A percentile compares a stretch with the other conserved stretches of the same genome.
Evolutionary conservation across 768 basidiomycete genomes (phyloP).

Genomic region (Kwoniella pini): DNA sequence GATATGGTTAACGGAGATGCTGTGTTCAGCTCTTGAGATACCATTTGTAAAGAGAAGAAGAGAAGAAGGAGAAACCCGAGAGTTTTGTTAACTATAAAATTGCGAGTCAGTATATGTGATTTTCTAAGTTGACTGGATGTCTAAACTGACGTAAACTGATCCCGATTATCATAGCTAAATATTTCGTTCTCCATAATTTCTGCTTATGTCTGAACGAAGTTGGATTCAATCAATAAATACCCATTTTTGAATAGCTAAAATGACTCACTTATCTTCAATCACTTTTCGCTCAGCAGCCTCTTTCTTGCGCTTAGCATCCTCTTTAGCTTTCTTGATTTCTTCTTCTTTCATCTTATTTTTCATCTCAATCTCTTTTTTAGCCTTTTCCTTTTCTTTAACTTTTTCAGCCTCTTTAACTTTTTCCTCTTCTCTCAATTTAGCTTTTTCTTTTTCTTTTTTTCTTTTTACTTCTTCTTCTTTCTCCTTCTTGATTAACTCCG

Average conservation of each 20-base stretch:
- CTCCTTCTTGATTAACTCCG: conserved; percentile 9
- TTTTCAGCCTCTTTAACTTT: conserved; percentile 23
- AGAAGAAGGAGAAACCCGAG: conserved; percentile 43
- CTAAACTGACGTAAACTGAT: conserved; percentile 43
- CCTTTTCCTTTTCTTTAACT: conserved; percentile 25
- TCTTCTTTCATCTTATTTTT: conserved; percentile 26
- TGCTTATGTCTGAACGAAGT: conserved; percentile 34
- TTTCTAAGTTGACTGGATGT: background rate
- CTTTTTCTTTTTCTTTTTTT: conserved; percentile 30
- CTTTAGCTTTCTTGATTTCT: conserved; percentile 20
- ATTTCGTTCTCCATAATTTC: conserved; percentile 45
- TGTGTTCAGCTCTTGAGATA: conserved; percentile 37
- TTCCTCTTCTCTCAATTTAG: conserved; percentile 24
- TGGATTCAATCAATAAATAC: background rate
- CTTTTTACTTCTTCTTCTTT: conserved; percentile 25
- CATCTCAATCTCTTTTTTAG: conserved; percentile 18
- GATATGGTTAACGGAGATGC: conserved; percentile 1
- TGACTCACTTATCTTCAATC: conserved; percentile 31
- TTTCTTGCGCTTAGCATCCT: conserved; percentile 24
- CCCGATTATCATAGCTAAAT: conserved; percentile 47
- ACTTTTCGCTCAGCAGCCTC: conserved; percentile 11
- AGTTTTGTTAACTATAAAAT: conserved; percentile 37
- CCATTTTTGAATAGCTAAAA: background rate
- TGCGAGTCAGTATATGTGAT: background rate
- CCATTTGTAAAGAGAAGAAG: conserved; percentile 41